A percentile compares a stretch with the other conserved stretches of the same genome.
These are phyloP conservation scores for Penicillium hordei DNA, from an alignment of 2,329 filamentous ascomycete genomes.

Conservation along the genomic window DNA sequence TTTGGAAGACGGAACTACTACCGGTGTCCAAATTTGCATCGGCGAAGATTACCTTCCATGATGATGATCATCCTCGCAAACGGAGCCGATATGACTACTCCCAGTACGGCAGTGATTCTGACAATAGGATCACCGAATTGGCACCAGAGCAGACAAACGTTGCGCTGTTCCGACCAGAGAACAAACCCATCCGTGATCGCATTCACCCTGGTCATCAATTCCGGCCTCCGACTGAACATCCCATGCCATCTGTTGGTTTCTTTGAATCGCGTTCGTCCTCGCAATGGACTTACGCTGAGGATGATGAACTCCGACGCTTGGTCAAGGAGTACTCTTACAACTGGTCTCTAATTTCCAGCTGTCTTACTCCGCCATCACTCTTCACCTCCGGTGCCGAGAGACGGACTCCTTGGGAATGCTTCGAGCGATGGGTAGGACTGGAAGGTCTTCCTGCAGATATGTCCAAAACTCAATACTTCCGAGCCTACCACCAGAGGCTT, in stretches of 20 bases:
- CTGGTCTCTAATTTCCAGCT: conserved; percentile 89
- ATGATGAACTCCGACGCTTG: conserved; percentile 80
- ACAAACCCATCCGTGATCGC: conserved; percentile 84
- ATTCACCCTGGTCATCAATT: conserved; percentile 91
- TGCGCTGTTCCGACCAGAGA: conserved; percentile 84
- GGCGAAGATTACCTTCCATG: conserved; percentile 71
- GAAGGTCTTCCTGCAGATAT: conserved; percentile 91
- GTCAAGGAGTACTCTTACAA: conserved; percentile 96
- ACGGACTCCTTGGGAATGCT: conserved; percentile 96
- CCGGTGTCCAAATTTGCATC: conserved; percentile 85
- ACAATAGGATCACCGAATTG: conserved; percentile 53
- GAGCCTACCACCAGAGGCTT: conserved; percentile 64
- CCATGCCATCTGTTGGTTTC: conserved; percentile 86
- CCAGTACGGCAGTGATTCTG: conserved; percentile 68
- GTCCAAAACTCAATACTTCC: conserved; percentile 94
- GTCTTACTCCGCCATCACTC: conserved; percentile 69
- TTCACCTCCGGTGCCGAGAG: conserved; percentile 86
- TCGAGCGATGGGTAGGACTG: conserved; percentile 91
- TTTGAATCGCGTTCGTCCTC: conserved; percentile 85
- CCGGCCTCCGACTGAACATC: conserved; percentile 83
- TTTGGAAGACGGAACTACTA: conserved; percentile 73
- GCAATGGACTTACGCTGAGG: conserved; percentile 87
- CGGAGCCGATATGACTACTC: conserved; percentile 79
- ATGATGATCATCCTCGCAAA: conserved; percentile 67
- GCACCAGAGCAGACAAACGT: conserved; percentile 72